Conservation (phyloP, 176 grass and related monocot genomes). For the Bromus sterilis region DNA sequence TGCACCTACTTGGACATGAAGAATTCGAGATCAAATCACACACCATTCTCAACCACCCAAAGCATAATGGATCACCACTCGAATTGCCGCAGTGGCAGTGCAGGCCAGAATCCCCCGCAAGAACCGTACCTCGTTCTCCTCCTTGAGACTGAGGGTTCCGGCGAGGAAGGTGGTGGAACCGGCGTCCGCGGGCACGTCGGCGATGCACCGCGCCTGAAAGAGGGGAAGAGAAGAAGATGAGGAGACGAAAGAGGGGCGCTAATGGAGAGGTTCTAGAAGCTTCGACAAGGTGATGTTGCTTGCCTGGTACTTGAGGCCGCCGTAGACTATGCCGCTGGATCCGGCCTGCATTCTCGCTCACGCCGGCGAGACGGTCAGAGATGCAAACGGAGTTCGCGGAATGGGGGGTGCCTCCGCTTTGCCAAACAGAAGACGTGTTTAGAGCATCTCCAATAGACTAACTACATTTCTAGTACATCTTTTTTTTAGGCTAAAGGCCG, state of each 20-base stretch:
- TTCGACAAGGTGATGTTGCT: not conserved
- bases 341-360: slow-evolving; percentile 62
- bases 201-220: slow-evolving; percentile 78
- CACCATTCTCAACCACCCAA: not conserved
- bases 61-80: not conserved
- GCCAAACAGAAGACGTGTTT: too few species aligned
- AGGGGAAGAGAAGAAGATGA: not conserved
- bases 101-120: not conserved
- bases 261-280: not conserved
- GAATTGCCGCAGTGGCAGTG: not conserved
- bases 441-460: too few species aligned
- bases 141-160: slow-evolving; percentile 89
- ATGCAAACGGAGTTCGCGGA: not conserved
- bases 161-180: slow-evolving; percentile 87
- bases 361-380: not conserved
- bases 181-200: slow-evolving; percentile 67
- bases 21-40: slow-evolving; percentile 24
- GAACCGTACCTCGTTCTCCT: slow-evolving; percentile 85
- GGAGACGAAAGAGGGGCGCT: not conserved
- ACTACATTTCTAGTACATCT: too few species aligned
- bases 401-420: not conserved
- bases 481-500: too few species aligned
- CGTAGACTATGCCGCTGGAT: slow-evolving; percentile 91
- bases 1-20: slow-evolving; percentile 59
- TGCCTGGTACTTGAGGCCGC: slow-evolving; percentile 94